A percentile compares a stretch with the other conserved stretches of the same genome.
Conservation (phyloP, 148 eudicot species). For the Rhododendron mucronatum region DNA sequence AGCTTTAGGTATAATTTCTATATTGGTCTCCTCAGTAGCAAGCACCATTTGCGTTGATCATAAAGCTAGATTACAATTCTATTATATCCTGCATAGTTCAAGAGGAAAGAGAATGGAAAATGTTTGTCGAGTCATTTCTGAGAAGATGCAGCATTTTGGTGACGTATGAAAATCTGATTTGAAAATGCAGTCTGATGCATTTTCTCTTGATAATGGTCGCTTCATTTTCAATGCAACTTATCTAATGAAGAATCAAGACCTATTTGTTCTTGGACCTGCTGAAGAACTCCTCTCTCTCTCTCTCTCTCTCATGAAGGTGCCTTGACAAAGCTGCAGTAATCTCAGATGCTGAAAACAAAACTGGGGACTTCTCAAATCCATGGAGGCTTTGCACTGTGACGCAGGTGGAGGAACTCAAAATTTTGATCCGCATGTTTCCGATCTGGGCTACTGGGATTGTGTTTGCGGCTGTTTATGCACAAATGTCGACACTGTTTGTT, state of each 20-base stretch:
- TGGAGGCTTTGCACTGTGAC: constrained; percentile 53
- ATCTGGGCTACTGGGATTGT: constrained; percentile 51
- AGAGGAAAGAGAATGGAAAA: neutral
- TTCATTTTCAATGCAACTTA: neutral
- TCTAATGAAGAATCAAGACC: neutral
- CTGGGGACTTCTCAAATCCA: constrained; percentile 28
- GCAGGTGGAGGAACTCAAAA: constrained; percentile 48
- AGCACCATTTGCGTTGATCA: neutral
- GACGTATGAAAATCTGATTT: neutral
- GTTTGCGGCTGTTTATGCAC: constrained; percentile 42
- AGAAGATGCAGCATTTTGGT: neutral
- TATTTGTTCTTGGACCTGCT: neutral
- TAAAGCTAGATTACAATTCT: neutral
- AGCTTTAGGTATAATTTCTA: neutral
- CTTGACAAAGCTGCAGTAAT: constrained; percentile 54
- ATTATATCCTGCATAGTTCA: neutral
- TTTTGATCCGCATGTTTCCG: constrained; percentile 50
- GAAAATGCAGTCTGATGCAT: neutral
- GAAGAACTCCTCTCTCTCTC: neutral
- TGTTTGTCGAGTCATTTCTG: neutral
- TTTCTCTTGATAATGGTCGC: neutral
- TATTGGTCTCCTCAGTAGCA: neutral
- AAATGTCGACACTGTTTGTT: constrained; percentile 46
- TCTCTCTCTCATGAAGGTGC: constrained; percentile 27
- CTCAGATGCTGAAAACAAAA: constrained; percentile 23